Base-by-base conservation (phyloP, 345 rosid genomes). In the Geranium rotundifolium region DNA sequence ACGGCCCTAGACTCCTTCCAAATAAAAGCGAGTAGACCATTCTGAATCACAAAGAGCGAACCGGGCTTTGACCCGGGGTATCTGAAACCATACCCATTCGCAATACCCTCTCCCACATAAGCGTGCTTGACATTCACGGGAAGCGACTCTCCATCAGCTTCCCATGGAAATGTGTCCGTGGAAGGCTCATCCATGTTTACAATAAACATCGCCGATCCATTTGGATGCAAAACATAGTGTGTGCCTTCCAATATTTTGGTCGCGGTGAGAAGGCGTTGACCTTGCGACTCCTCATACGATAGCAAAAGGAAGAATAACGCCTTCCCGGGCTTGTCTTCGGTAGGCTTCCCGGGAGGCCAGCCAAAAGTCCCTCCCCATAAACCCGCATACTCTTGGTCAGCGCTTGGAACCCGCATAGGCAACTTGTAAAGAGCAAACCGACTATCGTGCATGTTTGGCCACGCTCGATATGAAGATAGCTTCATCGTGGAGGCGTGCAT, bases 51-150 rank as follows among this genome's bases (percentile, higher is more conserved):
- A 58, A 74, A 91, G 62, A 91, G 85, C 0, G 85, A 75, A 63
- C 97, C 95, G 1, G 96, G 96, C 80, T 88, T 91, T 64, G 88
- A 79, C 46, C 91, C 91, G 2, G 96, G 95, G 81, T 88, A 91
- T 37, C 97, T 74, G 69, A 91, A 91, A 60, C 96, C 97, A 71
- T 91, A 91, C 23, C 96, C 93, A 58, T 91, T 83, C 9, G 96
- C 89, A 58, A 87, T 88, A 56, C 95, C 96, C 69, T 83, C 88
- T 61, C 97, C 93, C n/a, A 56, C 29, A 63, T 77, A 90, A 65
- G 85, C 83, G 64, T 83, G 65, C 60, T 76, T 75, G 31, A 79
- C 69, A 66, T 7, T 68, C 39, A 82, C 78, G 19, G 83, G 83
- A 54, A 65, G 63, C 23, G 82, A 78, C 63, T 80, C 80, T 65